phyloP scores from a whole-genome alignment of 495 filamentous ascomycete genomes.

The Elasticomyces elasticus region DNA sequence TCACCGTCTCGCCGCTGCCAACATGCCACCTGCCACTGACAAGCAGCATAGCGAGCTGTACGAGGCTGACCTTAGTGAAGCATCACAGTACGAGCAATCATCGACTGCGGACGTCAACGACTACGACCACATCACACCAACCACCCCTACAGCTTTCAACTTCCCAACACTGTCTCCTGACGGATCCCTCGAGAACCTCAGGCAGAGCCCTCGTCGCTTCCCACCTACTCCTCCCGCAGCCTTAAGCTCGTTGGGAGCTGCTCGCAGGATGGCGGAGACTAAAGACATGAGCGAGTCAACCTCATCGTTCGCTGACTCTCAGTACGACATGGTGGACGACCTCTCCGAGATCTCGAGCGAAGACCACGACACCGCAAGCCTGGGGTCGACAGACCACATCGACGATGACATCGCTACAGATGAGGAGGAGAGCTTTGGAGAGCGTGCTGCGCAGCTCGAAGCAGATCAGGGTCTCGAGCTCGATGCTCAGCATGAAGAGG shows the following conservation, averaged over 20 bases:
- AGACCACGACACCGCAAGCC: constrained; percentile 16
- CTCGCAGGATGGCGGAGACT: not conserved
- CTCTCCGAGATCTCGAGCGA: constrained; percentile 18
- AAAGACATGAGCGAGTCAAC: not conserved
- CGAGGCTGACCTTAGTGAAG: not conserved
- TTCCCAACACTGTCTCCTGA: constrained; percentile 14
- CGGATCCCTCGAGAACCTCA: constrained; percentile 15
- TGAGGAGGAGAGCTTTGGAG: not conserved
- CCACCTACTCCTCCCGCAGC: constrained; percentile 15
- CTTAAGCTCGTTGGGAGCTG: constrained; percentile 4
- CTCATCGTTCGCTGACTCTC: constrained; percentile 7
- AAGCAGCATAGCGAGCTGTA: not conserved
- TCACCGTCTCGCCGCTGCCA: too few species aligned
- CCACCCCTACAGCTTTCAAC: constrained; percentile 9
- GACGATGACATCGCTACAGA: constrained; percentile 5
- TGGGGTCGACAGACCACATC: constrained; percentile 2
- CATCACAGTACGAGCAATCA: not conserved
- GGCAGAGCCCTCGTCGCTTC: not conserved
- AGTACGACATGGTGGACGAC: constrained; percentile 23
- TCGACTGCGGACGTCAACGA: not conserved
- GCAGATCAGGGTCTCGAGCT: not conserved
- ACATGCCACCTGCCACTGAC: not conserved
- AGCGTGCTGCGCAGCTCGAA: not conserved
- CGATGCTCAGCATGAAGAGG: not conserved
- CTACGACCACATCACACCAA: not conserved